Evolutionary conservation across 1,284 basidiomycete genomes (phyloP), one percentile per base, ranked within the genome.

Genomic region (Microbotryum saponariae): DNA sequence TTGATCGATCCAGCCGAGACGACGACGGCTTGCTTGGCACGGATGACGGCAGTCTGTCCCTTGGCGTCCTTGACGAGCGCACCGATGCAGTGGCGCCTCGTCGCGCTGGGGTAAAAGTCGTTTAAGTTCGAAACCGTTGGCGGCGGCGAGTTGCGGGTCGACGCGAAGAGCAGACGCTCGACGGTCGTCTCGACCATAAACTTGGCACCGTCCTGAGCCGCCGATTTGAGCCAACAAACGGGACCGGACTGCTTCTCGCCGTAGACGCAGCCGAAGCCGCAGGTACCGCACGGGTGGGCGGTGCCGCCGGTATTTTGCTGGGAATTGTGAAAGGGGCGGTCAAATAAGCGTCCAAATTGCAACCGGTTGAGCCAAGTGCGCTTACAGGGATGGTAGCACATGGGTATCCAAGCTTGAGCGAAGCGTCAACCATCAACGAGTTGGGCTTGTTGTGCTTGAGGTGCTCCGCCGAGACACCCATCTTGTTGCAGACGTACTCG

Each of bases 291-390:
- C 47, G 73, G 69, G 70, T 78, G 77, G 14, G 68, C 71, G 61
- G 72, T 62, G 2, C 76, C 76, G 10, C 72, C 75, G 4, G 74
- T 75, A 70, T 78, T 78, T 71, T 78, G 77, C 47, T 77, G 75
- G 2, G 74, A 67, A 4, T 65, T 23, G 29, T 3, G 10, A 29
- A 9, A 23, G 29, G 12, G 21, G 27, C 3, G 20, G 16, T 27
- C 14, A 21, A 25, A 6, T 12, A 49, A 44, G 12, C 29, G 6
- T 18, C 10, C 27, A 21, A 27, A 12, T 29, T 23, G 18, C 14
- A 31, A 42, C 31, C 31, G 37, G 5, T 7, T 20, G 7, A 27
- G 54, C 1, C 10, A 20, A 27, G 20, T 9, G 44, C 4, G 16
- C 23, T 29, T 23, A 66, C 61, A 5, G 66, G 63, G 6, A 67